Evolutionary conservation across 75 land plant species (phyloP), one percentile per base, ranked within the genome.

Genomic region (Isoetes taiwanensis): DNA sequence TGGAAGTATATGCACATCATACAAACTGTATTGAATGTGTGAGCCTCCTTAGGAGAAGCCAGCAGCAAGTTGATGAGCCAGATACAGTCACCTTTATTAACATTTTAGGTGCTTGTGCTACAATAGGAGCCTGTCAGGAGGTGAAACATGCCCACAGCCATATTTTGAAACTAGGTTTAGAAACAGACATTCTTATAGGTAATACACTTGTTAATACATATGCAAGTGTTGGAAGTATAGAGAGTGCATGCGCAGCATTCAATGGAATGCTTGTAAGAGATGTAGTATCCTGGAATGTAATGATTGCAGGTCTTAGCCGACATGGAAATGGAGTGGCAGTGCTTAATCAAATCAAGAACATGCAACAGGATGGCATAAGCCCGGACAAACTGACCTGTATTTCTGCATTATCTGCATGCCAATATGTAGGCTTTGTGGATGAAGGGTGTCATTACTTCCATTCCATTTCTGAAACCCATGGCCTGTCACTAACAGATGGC

Each of bases 381-480:
- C 80, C 80, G 6, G 73, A 73, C 26, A 41, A 59, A 24, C 48
- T 77, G 16, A 73, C 80, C 0, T 83, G 79, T 59, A n/a, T 66
- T 23, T 52, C 66, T 3, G 72, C 75, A 0, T 78, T 81, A 19
- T 26, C 53, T 68, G 77, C 83, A 2, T 83, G 83, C 37, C 57
- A 70, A 35, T 48, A 62, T 10, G 1, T 74, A 2, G 66, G 76
- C 21, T 76, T 74, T 8, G 57, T 71, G n/a, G 57, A 65, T 54
- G 86, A 83, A 53, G 86, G 82, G 10, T 63, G 78, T 58, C 43
- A 70, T 30, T 76, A 72, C 26, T 83, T 76, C 58, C 53, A 73
- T 20, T 75, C 79, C 3, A 79, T 83, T 82, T 39, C 42, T 29
- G 62, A 70, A 4, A 64, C 57, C n/a, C 73, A 66, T 66, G 55